Evolutionary conservation across 495 filamentous ascomycete species (phyloP), one percentile per base, ranked within the genome.

Genomic region (Neurospora cerealis): DNA sequence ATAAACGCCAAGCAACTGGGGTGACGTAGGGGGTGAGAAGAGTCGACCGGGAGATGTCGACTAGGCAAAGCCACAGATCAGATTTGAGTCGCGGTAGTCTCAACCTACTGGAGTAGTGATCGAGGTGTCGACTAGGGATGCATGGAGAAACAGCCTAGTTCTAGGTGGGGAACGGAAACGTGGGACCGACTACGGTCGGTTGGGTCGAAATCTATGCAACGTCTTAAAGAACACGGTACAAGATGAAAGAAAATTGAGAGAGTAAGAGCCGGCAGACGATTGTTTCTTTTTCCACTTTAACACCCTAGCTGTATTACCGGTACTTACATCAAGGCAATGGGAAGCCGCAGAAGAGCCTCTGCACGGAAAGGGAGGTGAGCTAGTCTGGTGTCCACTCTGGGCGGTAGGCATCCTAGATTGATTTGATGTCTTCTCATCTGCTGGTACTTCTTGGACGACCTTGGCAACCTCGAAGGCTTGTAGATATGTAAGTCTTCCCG

Each of bases 401-500:
- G 73, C 73, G 78, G 70, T 74, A 77, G 73, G 77, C 72, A 80
- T 80, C 75, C 72, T 74, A 77, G 76, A 78, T 75, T 77, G 77
- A 74, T 75, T 66, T 34, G 10, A 60, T 15, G 15, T 60, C 48
- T 28, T 60, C 11, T 60, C 21, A 77, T 78, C 73, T 79, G 73
- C 69, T 75, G 74, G 72, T 69, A 75, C 44, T 41, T 38, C 78
- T 66, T 36, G 28, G 54, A 36, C 54, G 15, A 66, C 7, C 54
- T 81, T 81, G 78, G 78, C 79, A 71, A 70, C 69, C 70, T 77
- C 71, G 70, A 74, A 73, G 44, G 74, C 71, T 74, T 76, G 79
- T 75, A 73, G 71, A 76, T 77, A 76, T 73, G 74, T 24, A 21
- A 41, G 48, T 69, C 75, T 54, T 70, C 77, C 78, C 75, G 77